Percentiles rank a stretch among this genome's conserved stretches.
Conservation (phyloP, 805 yeast genomes). For the Metschnikowia lochheadii region DNA sequence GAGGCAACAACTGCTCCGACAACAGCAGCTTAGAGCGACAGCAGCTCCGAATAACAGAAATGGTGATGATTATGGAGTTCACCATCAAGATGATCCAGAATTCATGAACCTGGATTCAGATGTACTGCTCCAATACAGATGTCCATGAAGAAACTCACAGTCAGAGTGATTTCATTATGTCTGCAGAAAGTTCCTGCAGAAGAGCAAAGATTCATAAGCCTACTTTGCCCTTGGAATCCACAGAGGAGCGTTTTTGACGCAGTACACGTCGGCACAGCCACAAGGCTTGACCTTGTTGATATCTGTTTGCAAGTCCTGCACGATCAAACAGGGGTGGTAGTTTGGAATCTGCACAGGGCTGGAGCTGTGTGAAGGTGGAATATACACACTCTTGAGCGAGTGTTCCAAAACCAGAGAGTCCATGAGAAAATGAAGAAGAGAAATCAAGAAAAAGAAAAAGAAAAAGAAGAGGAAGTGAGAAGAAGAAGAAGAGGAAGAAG, state of each 20-base stretch:
- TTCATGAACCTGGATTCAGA: too few species aligned
- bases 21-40: too few species aligned
- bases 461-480: not conserved
- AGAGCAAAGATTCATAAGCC: not conserved
- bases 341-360: constrained; percentile 33
- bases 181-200: too few species aligned
- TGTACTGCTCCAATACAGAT: too few species aligned
- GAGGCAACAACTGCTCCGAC: too few species aligned
- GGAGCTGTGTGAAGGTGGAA: constrained; percentile 35
- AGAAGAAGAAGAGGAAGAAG: not conserved
- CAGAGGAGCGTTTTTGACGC: constrained; percentile 36
- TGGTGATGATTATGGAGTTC: too few species aligned
- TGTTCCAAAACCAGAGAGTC: constrained; percentile 38
- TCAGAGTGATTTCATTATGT: too few species aligned
- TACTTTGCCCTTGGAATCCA: constrained; percentile 53
- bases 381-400: constrained; percentile 41
- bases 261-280: constrained; percentile 39
- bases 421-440: constrained; percentile 25
- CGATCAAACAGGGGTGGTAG: constrained; percentile 55
- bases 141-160: too few species aligned
- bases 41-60: too few species aligned
- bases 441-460: not conserved
- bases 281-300: constrained; percentile 33
- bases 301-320: constrained; percentile 55
- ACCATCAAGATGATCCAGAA: too few species aligned